Base-by-base conservation (phyloP, 202 grass and related monocot genomes). In the Eragrostis tef region DNA sequence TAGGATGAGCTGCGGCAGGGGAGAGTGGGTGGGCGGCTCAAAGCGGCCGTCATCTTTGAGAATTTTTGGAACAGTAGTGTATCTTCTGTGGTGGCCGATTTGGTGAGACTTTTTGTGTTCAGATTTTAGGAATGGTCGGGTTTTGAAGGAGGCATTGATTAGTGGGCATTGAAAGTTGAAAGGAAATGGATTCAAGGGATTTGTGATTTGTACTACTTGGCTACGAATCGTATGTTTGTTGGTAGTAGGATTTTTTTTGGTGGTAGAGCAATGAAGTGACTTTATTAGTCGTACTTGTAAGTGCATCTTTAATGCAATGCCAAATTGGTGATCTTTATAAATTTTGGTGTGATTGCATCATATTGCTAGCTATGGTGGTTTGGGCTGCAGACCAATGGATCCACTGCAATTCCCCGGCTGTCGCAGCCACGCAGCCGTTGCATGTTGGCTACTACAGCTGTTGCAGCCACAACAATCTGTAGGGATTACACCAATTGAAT, bases 21-120 rank as follows among this genome's bases (percentile, higher is more conserved):
- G 17, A 62, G 46, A 90, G 88, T 83, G 84, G 88, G 75, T 83
- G 84, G 70, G 70, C 80, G 80, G 84, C 88, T 71, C 75, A 75
- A 85, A 89, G 82, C 12, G 44, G 26, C 76, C 58, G 78, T 70
- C 78, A 75, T 26, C 76, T 79, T 75, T 86, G 73, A 61, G 74
- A 21, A 64, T 62, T 62, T 63, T 60, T 31, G 11, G 24, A 61
- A 64, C 39, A 57, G 72, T 0, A 2, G 69, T 42, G 60, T 61
- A 79, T 89, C 78, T 25, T 47, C 11, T 58, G 71, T 58, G 71
- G 4, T 26, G 2, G 6, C 47, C 36, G 26, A 46, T 51, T 70
- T 0, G 70, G 76, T 82, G 74, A 14, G 7, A 58, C 10, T 58
- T 2, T 24, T 2, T 3, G 13, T 53, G 4, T 44, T 14, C 43